A percentile compares a stretch with the other conserved stretches of the same genome.
Conservation (phyloP, 768 basidiomycete species). For the Russula sp. region DNA sequence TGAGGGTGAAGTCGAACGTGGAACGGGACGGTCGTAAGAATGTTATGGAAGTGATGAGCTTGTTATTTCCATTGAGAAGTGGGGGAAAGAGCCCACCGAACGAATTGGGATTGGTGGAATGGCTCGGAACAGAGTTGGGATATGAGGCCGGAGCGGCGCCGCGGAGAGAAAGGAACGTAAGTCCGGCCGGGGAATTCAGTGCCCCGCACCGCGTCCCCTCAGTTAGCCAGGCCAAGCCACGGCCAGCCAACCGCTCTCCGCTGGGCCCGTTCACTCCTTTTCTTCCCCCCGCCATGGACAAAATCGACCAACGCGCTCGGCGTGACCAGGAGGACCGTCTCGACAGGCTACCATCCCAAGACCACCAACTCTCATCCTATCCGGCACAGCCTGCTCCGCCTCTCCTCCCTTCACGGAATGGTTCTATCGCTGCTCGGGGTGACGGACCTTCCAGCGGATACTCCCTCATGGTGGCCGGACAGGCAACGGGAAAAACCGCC, state of each 20-base stretch:
- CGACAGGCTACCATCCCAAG: conserved; percentile 24
- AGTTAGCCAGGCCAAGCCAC: conserved; percentile 32
- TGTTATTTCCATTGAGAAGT: background rate
- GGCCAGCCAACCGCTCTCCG: conserved; percentile 50
- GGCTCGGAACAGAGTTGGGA: conserved; percentile 13
- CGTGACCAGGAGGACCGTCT: conserved; percentile 39
- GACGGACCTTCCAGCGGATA: conserved; percentile 40
- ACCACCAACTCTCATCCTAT: conserved; percentile 25
- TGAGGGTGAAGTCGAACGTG: conserved; percentile 11
- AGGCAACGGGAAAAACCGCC: conserved; percentile 79
- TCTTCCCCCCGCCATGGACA: conserved; percentile 49
- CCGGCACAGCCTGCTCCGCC: conserved; percentile 28
- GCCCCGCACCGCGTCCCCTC: conserved; percentile 23
- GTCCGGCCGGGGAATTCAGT: conserved; percentile 25
- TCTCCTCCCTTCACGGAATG: conserved; percentile 28
- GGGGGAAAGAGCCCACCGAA: conserved; percentile 3
- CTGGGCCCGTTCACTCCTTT: conserved; percentile 25
- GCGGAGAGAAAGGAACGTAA: conserved; percentile 25
- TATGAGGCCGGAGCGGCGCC: conserved; percentile 24
- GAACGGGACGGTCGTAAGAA: conserved; percentile 5
- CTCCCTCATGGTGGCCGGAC: conserved; percentile 78
- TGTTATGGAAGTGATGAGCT: conserved; percentile 9
- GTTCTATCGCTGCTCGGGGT: conserved; percentile 27
- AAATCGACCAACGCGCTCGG: conserved; percentile 45
- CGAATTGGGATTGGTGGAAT: conserved; percentile 13